Conservation (phyloP, 2,329 filamentous ascomycete species). For the Monosporascus ibericus region DNA sequence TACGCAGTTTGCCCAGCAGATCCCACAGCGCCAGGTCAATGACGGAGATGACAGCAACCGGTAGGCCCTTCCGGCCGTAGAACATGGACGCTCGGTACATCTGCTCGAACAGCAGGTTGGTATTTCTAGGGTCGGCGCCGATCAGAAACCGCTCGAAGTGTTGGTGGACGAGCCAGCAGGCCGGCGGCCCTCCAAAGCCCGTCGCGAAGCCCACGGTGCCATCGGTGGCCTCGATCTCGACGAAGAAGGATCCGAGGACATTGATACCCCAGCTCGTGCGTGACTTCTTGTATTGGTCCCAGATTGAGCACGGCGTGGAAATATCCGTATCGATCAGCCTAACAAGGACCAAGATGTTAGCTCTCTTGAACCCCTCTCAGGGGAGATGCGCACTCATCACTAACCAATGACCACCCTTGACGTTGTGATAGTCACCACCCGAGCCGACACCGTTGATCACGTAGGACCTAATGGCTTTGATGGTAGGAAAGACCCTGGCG, state of each 20-base stretch:
- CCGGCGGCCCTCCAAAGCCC: constrained; percentile 87
- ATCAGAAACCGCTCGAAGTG: constrained; percentile 91
- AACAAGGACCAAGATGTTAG: constrained; percentile 34
- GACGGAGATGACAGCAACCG: constrained; percentile 86
- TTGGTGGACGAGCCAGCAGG: constrained; percentile 88
- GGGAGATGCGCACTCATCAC: constrained; percentile 10
- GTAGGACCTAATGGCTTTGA: constrained; percentile 69
- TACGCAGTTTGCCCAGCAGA: constrained; percentile 80
- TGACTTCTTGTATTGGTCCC: constrained; percentile 81
- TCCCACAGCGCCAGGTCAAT: constrained; percentile 94
- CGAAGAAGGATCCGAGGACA: constrained; percentile 83
- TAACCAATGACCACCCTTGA: constrained; percentile 65
- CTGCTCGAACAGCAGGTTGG: constrained; percentile 87
- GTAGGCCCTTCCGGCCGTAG: constrained; percentile 88
- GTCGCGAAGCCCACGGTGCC: constrained; percentile 93
- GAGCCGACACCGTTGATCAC: constrained; percentile 59
- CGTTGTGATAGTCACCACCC: constrained; percentile 87
- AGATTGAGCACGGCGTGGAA: constrained; percentile 85
- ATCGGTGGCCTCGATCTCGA: constrained; percentile 83
- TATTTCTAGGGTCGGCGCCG: constrained; percentile 83
- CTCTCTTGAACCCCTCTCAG: background rate
- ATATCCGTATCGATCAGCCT: constrained; percentile 92
- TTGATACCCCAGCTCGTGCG: constrained; percentile 95
- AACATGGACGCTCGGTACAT: constrained; percentile 97
- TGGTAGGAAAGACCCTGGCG: constrained; percentile 60